These are phyloP conservation scores for Pseudogymnoascus sp. DNA, from an alignment of 2,329 filamentous ascomycete genomes.

Conservation along the genomic window DNA sequence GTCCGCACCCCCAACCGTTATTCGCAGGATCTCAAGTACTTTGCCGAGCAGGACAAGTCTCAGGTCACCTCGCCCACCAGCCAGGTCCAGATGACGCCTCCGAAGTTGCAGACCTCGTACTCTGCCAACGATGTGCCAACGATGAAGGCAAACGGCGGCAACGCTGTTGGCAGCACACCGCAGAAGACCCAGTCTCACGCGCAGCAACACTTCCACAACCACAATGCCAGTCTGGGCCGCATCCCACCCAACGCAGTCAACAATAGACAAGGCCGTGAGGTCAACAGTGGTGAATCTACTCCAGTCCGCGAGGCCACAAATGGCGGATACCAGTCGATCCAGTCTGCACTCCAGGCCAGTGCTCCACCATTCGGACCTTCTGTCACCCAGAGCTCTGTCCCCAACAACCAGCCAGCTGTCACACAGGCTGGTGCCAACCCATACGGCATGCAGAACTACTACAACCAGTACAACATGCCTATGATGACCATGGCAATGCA, in stretches of 20 bases:
- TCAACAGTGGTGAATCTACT: conserved; percentile 39
- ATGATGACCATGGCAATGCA: conserved; percentile 63
- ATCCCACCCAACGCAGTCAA: conserved; percentile 60
- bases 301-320: conserved; percentile 34
- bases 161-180: conserved; percentile 20
- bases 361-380: conserved; percentile 71
- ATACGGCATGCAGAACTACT: conserved; percentile 26
- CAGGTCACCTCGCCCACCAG: conserved; percentile 35
- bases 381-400: conserved; percentile 31
- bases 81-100: conserved; percentile 52
- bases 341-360: conserved; percentile 70
- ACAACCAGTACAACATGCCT: conserved; percentile 38
- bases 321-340: conserved; percentile 49
- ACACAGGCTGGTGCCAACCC: conserved; percentile 18
- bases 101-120: conserved; percentile 78
- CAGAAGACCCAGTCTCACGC: conserved; percentile 47
- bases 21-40: conserved; percentile 48
- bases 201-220: conserved; percentile 55
- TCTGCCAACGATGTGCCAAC: conserved; percentile 86
- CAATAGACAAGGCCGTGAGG: conserved; percentile 65
- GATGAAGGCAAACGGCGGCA: conserved; percentile 47
- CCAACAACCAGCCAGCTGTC: conserved; percentile 22
- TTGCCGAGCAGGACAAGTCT: conserved; percentile 27
- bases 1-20: conserved; percentile 45
- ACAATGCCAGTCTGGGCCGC: conserved; percentile 74